Percentiles rank a stretch among this genome's conserved stretches.
Evolutionary conservation across 2,329 filamentous ascomycete species (phyloP).

Genomic region (Colletotrichum sp.): DNA sequence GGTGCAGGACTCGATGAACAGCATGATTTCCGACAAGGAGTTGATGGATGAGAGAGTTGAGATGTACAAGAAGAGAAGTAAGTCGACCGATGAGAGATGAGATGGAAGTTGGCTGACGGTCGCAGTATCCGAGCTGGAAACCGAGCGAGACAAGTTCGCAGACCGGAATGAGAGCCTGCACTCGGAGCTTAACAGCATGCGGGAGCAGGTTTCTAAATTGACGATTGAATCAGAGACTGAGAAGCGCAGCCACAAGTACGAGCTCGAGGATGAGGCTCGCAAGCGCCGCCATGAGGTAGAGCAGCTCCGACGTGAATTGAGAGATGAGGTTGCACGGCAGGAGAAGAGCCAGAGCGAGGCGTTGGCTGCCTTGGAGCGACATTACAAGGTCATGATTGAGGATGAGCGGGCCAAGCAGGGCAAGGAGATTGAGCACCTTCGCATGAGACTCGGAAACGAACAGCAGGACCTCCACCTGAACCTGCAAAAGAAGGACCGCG

Average conservation of each 20-base stretch:
- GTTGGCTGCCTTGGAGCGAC: slow-evolving; percentile 67
- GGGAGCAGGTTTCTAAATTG: slow-evolving; percentile 42
- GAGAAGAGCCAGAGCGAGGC: slow-evolving; percentile 71
- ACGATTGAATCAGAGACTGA: slow-evolving; percentile 46
- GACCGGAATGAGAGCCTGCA: slow-evolving; percentile 58
- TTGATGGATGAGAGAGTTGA: slow-evolving; percentile 77
- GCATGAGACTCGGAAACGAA: slow-evolving; percentile 55
- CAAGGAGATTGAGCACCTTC: slow-evolving; percentile 71
- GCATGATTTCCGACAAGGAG: slow-evolving; percentile 70
- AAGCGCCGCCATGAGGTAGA: slow-evolving; percentile 62
- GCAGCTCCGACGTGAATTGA: slow-evolving; percentile 54
- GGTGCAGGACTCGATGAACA: slow-evolving; percentile 75
- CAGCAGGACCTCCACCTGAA: slow-evolving; percentile 55
- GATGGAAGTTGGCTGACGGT: slow-evolving; percentile 16
- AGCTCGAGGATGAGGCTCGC: slow-evolving; percentile 59
- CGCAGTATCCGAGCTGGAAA: slow-evolving; percentile 55
- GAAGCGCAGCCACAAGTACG: slow-evolving; percentile 51
- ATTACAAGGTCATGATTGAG: slow-evolving; percentile 68
- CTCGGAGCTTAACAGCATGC: slow-evolving; percentile 61
- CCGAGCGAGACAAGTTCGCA: slow-evolving; percentile 50
- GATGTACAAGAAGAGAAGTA: slow-evolving; percentile 77
- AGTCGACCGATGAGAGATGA: slow-evolving; percentile 30
- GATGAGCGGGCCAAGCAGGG: slow-evolving; percentile 64
- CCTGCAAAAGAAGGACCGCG: slow-evolving; percentile 58
- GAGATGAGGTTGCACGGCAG: slow-evolving; percentile 62